Evolutionary conservation across 495 filamentous ascomycete species (phyloP).

Genomic region (Amniculicola lignicola): DNA sequence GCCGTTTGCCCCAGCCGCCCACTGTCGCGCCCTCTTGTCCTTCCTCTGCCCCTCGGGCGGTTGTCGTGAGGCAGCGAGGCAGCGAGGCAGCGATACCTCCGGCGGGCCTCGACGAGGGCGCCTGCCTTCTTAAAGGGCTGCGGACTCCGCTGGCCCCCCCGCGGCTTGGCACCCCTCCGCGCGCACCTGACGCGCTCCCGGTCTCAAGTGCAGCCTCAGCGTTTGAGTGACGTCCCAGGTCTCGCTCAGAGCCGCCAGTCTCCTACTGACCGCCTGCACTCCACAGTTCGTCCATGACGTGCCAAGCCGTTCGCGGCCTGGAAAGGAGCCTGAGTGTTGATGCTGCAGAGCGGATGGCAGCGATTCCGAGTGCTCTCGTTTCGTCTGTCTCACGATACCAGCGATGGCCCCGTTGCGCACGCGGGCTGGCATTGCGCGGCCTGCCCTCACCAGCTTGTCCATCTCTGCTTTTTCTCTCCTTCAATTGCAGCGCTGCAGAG

Average conservation of each 20-base stretch:
- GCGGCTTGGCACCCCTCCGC: constrained; percentile 2
- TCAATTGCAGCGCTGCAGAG: too few species aligned
- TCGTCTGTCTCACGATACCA: constrained; percentile 22
- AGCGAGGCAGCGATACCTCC: too few species aligned
- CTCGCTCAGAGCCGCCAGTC: constrained; percentile 3
- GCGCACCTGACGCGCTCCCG: constrained; percentile 13
- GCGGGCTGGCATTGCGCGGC: constrained; percentile 4
- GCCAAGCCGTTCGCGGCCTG: constrained; percentile 3
- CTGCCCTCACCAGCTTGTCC: background rate
- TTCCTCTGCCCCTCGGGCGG: too few species aligned
- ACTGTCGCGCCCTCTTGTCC: too few species aligned
- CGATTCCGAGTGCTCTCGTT: constrained; percentile 16
- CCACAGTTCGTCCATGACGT: constrained; percentile 3
- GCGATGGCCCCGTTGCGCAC: constrained; percentile 7
- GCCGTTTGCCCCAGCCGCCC: too few species aligned
- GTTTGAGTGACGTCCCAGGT: constrained; percentile 18
- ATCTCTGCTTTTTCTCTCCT: background rate
- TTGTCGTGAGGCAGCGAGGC: too few species aligned
- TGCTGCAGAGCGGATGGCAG: constrained; percentile 18
- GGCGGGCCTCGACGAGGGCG: background rate
- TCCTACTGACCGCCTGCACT: constrained; percentile 16
- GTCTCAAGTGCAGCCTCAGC: constrained; percentile 22
- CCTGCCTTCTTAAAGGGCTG: constrained; percentile 12
- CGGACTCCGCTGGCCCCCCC: background rate
- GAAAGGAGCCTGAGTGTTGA: constrained; percentile 17